Percentiles rank a stretch among this genome's conserved stretches.
These are phyloP conservation scores for Metschnikowia colocasiae DNA, from an alignment of 805 yeast genomes.

Conservation along the genomic window DNA sequence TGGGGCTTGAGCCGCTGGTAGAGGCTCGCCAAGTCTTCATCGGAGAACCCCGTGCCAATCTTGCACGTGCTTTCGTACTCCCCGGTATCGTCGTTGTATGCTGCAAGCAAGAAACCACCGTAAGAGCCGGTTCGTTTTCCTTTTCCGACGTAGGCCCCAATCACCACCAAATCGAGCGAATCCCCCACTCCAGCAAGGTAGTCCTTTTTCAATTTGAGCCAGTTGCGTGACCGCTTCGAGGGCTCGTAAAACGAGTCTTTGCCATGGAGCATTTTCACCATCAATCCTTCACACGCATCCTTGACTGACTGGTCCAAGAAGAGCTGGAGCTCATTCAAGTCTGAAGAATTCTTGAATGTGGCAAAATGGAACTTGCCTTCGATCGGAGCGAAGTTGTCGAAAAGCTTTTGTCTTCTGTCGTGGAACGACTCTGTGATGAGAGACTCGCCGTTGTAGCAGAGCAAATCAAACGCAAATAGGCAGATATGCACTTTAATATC, in stretches of 20 bases:
- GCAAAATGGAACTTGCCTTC: constrained; percentile 85
- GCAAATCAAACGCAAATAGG: constrained; percentile 84
- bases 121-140: constrained; percentile 94
- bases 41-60: constrained; percentile 96
- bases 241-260: constrained; percentile 86
- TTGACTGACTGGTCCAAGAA: constrained; percentile 87
- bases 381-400: constrained; percentile 52
- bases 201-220: constrained; percentile 95
- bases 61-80: constrained; percentile 95
- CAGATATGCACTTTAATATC: constrained; percentile 91
- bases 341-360: constrained; percentile 63
- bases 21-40: constrained; percentile 65
- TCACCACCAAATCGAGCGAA: constrained; percentile 85
- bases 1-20: constrained; percentile 63
- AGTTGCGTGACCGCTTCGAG: constrained; percentile 87
- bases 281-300: constrained; percentile 90
- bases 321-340: constrained; percentile 68
- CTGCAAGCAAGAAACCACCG: constrained; percentile 90
- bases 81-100: constrained; percentile 86
- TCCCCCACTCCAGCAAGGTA: constrained; percentile 95
- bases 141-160: constrained; percentile 90
- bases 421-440: constrained; percentile 61
- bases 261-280: constrained; percentile 89
- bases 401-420: constrained; percentile 64
- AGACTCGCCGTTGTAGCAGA: constrained; percentile 71